Evolutionary conservation across 805 yeast genomes (phyloP), one percentile per base, ranked within the genome.

Genomic region (Metschnikowia kunwiensis): DNA sequence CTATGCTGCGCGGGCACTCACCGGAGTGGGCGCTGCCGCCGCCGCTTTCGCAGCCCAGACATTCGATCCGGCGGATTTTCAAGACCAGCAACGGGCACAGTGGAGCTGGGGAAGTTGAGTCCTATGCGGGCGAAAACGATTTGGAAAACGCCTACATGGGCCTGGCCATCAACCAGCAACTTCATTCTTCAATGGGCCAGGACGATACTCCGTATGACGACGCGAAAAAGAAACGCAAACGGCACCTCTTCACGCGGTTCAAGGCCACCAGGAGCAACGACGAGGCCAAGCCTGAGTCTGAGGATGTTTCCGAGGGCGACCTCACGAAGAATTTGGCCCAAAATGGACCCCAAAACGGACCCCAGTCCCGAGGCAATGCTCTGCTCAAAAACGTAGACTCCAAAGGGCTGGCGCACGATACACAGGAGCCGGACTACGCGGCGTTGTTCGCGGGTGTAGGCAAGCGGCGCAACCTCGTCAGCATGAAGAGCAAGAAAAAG

Each of bases 381-480:
- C 26, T 42, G 2, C 35, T 43, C 9, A 30, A 32, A n/a, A 24
- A 30, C 13, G 29, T 30, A 6, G 43, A 28, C 23, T 40, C 47
- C 15, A 36, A 34, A 12, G 39, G 36, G 14, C 46, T 36, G 40
- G 40, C 12, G 8, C 38, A 34, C 4, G n/a, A 14, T 10, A 7
- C 24, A 4, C 41, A 35, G 19, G 66, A 60, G 35, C 72, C 72
- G 2, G 67, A 68, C 45, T 68, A 68, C 45, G 72, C 65, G 3
- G 70, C 72, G 5, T 54, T 68, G 19, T 68, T 68, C 47, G 63
- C 67, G 38, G 63, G 63, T 29, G 70, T 68, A 5, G 72, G 72
- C 1, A 68, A 67, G 37, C 43, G 72, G 22, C 59, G 62, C 42
- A 57, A 49, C 18, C 57, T 59, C 14, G 63, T 54, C 19, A 46